Evolutionary conservation across 2,329 filamentous ascomycete genomes (phyloP), one percentile per base, ranked within the genome.

Genomic region (Reticulascus tulasneorum): DNA sequence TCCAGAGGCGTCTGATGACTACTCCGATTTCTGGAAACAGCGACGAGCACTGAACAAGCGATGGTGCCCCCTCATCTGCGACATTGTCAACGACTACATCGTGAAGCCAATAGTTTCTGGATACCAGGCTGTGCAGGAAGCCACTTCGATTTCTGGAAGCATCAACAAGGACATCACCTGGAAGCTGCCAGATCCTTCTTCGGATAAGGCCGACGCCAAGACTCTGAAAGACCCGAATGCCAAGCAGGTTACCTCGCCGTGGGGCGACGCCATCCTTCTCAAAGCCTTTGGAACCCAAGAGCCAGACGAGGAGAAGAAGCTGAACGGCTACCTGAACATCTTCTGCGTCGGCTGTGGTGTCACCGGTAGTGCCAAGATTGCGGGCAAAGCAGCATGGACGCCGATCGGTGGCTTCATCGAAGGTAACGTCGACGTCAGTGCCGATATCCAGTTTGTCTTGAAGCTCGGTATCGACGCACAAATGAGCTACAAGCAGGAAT

Each of bases 321-420:
- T 45, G 6, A 36, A 40, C 9, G 43, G 35, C 6, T 48, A 50
- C 26, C 29, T 57, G 29, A 48, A 55, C 44, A 32, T 57, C 25
- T 58, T 47, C 40, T 59, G 56, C 25, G 56, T 58, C 21, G 49
- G 46, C 23, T 59, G 55, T 33, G 54, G 54, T 17, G 47, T 54
- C 6, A 43, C 45, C 4, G 58, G 56, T 12, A 46, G 37, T 10
- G 51, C 49, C 11, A 44, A 46, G 8, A 33, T 58, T 21, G 46
- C 50, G 1, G 55, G 54, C 23, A 43, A 45, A n/a, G 52, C 50
- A 19, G 38, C 47, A 9, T 54, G 48, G 39, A 48, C 42, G 16
- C 46, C 48, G 2, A 22, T 51, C 8, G 45, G 46, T 10, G 52
- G 52, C 31, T 44, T 57, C 38, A 45, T 45, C 16, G 40, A 47